These are phyloP conservation scores for Escovopsis weberi DNA, from an alignment of 2,329 filamentous ascomycete species.

Conservation along the genomic window DNA sequence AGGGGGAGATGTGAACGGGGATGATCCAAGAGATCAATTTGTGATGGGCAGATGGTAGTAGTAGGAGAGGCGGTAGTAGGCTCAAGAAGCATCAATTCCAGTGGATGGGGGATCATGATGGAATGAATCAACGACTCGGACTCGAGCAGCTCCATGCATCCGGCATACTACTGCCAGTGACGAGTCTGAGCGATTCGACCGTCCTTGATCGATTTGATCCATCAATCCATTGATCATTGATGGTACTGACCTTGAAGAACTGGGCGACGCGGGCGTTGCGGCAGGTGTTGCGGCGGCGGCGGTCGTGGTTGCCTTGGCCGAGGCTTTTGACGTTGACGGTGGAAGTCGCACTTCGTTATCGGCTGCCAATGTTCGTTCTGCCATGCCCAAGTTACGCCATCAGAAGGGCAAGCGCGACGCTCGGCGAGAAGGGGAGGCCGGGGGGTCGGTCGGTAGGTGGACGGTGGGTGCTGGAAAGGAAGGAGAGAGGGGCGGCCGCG, in stretches of 20 bases:
- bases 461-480: not conserved
- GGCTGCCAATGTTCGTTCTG: slow-evolving; percentile 45
- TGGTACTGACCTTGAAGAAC: slow-evolving; percentile 11
- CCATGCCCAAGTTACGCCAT: slow-evolving; percentile 53
- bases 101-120: no score
- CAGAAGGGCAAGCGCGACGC: slow-evolving; percentile 29
- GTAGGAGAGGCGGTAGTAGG: not conserved
- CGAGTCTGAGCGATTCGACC: no score
- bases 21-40: no score
- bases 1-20: no score
- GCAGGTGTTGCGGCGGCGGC: slow-evolving; percentile 10
- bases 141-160: no score
- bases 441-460: not conserved
- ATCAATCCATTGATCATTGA: no score
- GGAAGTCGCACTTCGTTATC: slow-evolving; percentile 42
- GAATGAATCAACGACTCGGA: no score
- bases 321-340: slow-evolving; percentile 22
- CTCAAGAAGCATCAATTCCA: no score
- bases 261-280: slow-evolving; percentile 1
- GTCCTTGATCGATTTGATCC: no score
- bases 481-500: not conserved
- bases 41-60: not conserved
- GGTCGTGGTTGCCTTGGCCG: slow-evolving; percentile 4
- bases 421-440: slow-evolving; percentile 6
- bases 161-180: no score